Base-by-base conservation (phyloP, 75 land plant species). In the Sequoia sempervirens region DNA sequence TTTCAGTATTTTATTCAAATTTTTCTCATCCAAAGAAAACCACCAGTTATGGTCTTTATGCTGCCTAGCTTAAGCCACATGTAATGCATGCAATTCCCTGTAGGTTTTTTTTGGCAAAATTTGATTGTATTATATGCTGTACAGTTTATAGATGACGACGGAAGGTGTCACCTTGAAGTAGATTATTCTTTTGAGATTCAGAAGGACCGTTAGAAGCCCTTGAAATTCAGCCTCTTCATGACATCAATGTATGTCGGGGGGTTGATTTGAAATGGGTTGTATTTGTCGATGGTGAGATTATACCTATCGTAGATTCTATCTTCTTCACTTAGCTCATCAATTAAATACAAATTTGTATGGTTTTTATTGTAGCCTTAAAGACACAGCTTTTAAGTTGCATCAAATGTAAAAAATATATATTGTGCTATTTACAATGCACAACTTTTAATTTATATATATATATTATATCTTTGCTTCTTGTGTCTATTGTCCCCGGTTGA, bases 71-170 rank as follows among this genome's bases (percentile, higher is more conserved):
- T 78, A 43, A 78, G 50, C 50, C 28, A 45, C 43, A 2, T 78
- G 47, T n/a, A 45, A 78, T n/a, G 28, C 45, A 47, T 5, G 2
- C 23, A 45, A 47, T 26, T 78, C 18, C 14, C 47, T 26, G 45
- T 14, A 10, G 14, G 9, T 47, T 34, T 18, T 14, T 43, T 45
- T 78, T n/a, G 32, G 47, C 28, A 43, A 45, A 78, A 32, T 54
- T 81, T 81, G 80, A 45, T 40, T 40, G 30, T 79, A 58, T 54
- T 75, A 56, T 54, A 45, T 79, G 52, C 26, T 84, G 6, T 91
- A 85, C 93, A 93, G 94, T 92, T 95, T 84, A 84, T 91, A 85
- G 95, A 95, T 81, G 97, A 93, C 85, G 95, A 95, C 41, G 83
- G 85, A 74, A 85, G 90, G 84, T 91, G 92, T 70, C 86, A 92